phyloP scores from a whole-genome alignment of 495 filamentous ascomycete species.

The Chaetomium cochliodes region DNA sequence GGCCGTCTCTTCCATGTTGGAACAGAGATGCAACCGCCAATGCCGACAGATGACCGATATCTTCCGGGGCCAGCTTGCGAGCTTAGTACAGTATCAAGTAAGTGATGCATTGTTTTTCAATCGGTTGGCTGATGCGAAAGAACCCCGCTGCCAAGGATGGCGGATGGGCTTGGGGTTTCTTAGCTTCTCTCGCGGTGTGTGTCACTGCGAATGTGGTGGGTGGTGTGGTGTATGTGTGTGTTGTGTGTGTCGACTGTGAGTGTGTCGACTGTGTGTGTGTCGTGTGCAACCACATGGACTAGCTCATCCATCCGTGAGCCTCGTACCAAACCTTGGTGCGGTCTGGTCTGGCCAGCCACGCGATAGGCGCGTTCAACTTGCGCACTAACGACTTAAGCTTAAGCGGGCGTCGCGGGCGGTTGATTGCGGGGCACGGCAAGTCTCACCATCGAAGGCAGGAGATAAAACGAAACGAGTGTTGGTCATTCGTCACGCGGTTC shows the following conservation, averaged over 20 bases:
- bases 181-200: background rate
- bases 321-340: background rate
- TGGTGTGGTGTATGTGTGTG: background rate
- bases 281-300: background rate
- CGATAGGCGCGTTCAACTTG: slow-evolving; percentile 2
- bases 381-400: slow-evolving; percentile 6
- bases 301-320: background rate
- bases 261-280: too few species aligned
- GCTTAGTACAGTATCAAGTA: background rate
- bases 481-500: background rate
- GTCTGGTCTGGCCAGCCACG: background rate
- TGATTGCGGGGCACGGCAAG: background rate
- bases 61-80: background rate
- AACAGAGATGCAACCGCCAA: background rate
- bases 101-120: background rate
- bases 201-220: background rate
- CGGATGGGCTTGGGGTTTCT: background rate
- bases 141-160: background rate
- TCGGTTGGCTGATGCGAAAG: background rate
- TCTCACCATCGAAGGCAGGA: background rate
- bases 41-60: background rate
- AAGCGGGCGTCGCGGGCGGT: background rate
- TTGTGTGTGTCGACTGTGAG: too few species aligned
- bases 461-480: background rate
- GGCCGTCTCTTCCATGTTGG: background rate